A percentile compares a stretch with the other conserved stretches of the same genome.
Evolutionary conservation across 163 green algal genomes (phyloP).

Genomic region (Chlamydomonas reinhardtii): DNA sequence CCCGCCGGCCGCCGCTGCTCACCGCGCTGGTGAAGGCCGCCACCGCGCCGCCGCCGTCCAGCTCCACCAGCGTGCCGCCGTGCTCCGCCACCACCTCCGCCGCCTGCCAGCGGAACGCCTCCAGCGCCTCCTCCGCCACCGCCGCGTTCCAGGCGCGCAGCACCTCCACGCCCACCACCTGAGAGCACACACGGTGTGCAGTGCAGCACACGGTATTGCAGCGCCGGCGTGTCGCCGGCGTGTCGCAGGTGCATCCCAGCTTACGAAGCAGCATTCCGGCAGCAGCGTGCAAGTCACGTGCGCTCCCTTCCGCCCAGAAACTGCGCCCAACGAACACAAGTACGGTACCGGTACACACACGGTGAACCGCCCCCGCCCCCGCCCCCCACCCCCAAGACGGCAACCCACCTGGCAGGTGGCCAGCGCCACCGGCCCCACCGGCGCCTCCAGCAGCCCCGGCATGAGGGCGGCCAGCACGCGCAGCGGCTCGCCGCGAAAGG

Average conservation of each 20-base stretch:
- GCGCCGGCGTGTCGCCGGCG: no score
- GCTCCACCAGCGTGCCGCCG: constrained; percentile 21
- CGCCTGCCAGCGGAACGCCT: constrained; percentile 31
- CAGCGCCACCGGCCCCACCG: constrained; percentile 26
- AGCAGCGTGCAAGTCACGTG: no score
- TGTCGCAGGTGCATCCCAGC: no score
- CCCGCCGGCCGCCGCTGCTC: no score
- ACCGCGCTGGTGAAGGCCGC: constrained; percentile 20
- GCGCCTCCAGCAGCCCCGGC: constrained; percentile 31
- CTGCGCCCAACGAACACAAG: no score
- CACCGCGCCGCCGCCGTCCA: constrained; percentile 15
- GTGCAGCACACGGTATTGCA: no score
- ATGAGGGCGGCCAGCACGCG: constrained; percentile 19
- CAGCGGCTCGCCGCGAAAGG: constrained; percentile 22
- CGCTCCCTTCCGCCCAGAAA: no score
- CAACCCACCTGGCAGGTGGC: constrained; percentile 5
- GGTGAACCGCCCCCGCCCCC: not conserved
- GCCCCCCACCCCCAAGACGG: not conserved
- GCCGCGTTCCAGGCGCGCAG: constrained; percentile 11
- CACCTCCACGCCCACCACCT: constrained; percentile 31
- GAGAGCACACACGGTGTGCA: no score
- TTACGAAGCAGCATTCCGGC: no score
- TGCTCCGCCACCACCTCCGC: constrained; percentile 26
- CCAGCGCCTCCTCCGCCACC: constrained; percentile 21
- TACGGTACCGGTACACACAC: no score